Evolutionary conservation across 2,329 filamentous ascomycete genomes (phyloP).

Genomic region (Fusarium heterosporum): DNA sequence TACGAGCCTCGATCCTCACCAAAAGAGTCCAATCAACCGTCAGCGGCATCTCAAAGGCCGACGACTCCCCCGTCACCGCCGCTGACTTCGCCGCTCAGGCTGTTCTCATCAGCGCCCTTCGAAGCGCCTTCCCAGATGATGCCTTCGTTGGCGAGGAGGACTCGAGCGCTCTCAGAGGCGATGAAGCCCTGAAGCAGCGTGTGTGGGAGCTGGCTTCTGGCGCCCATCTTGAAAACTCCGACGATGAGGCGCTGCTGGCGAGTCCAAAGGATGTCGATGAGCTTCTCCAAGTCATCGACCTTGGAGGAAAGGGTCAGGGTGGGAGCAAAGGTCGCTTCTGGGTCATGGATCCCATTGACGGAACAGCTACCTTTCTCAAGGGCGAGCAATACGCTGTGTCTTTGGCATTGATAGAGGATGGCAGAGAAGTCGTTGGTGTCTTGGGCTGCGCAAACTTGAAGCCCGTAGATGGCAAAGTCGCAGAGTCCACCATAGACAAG

Average conservation of each 20-base stretch:
- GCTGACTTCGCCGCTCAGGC: slow-evolving; percentile 74
- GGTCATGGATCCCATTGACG: slow-evolving; percentile 74
- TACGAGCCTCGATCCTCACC: slow-evolving; percentile 68
- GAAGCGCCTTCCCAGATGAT: slow-evolving; percentile 65
- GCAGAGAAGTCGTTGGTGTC: slow-evolving; percentile 67
- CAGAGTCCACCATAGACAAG: slow-evolving; percentile 50
- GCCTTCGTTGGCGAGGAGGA: slow-evolving; percentile 72
- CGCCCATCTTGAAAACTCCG: slow-evolving; percentile 19
- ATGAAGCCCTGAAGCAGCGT: slow-evolving; percentile 60
- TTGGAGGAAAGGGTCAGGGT: slow-evolving; percentile 60
- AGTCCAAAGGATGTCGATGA: slow-evolving; percentile 61
- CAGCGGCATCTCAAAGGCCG: slow-evolving; percentile 66
- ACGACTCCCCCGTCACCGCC: slow-evolving; percentile 70
- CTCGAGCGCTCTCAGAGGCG: slow-evolving; percentile 62
- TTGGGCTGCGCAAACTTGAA: slow-evolving; percentile 70
- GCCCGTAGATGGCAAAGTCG: slow-evolving; percentile 52
- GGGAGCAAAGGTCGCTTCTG: slow-evolving; percentile 60
- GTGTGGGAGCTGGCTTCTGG: slow-evolving; percentile 66
- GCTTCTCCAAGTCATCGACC: slow-evolving; percentile 71
- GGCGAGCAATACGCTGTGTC: slow-evolving; percentile 73
- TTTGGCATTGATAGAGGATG: slow-evolving; percentile 68
- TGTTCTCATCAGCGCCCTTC: slow-evolving; percentile 68
- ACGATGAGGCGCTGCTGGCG: slow-evolving; percentile 46
- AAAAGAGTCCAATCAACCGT: slow-evolving; percentile 59
- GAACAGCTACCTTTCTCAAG: slow-evolving; percentile 70